Evolutionary conservation across 805 yeast genomes (phyloP), one percentile per base, ranked within the genome.

Genomic region (Zygosaccharomyces rouxii): DNA sequence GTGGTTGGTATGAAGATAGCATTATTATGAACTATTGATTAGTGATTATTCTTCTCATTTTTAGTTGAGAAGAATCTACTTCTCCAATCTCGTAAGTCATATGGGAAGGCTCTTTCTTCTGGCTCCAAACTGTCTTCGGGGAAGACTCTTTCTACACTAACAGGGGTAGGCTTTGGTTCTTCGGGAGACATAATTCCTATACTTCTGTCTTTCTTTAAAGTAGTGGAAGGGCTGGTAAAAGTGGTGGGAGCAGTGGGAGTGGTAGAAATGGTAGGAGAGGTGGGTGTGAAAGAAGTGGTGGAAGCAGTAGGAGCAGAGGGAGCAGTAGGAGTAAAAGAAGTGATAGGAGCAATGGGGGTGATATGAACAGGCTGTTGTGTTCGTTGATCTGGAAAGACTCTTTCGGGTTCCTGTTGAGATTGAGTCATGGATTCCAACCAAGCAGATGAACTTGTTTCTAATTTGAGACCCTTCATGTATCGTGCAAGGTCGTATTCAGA

Each of bases 401-500:
- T 39, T 7, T 46, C 49, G 26, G 50, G 44, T 33, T 37, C 43
- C 35, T 29, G 43, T 30, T 21, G 35, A 3, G 31, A 19, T 3
- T 41, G 28, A 7, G 21, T 28, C 5, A 41, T 10, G 18, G 44
- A 41, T 29, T 41, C 44, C 13, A 23, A 29, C 44, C 44, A 41
- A 11, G 44, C 35, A 10, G 44, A 41, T 28, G 35, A 25, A 16
- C 35, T 19, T 18, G 44, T n/a, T 30, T 45, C 39, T 22, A 51
- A 18, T 16, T 46, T 46, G 31, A 51, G 30, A 29, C 42, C 44
- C 16, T 48, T 44, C 35, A 53, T 45, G 40, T 45, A 46, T 16
- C 31, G 26, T 5, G 42, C 29, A 23, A 53, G 40, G n/a, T 47
- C 48, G 22, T 42, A 50, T 22, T 48, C 52, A 18, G 35, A 31